These are phyloP conservation scores for Blastobotrys elegans DNA, from an alignment of 1,139 yeast species.

Conservation along the genomic window DNA sequence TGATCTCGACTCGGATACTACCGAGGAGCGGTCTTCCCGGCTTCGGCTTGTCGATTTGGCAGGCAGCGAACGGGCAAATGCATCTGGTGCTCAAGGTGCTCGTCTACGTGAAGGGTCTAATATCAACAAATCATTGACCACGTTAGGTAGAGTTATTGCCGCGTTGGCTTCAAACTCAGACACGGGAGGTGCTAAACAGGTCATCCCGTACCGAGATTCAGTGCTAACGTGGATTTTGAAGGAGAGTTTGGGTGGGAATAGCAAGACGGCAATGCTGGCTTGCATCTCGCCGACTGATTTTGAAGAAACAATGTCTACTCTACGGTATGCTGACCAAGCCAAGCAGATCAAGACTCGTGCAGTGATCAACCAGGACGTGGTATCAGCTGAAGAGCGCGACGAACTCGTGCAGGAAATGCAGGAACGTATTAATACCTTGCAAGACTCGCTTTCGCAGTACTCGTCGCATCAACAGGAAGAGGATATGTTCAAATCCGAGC, in stretches of 20 bases:
- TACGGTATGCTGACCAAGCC: slow-evolving; percentile 71
- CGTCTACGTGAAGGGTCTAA: slow-evolving; percentile 69
- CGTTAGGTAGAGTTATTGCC: slow-evolving; percentile 70
- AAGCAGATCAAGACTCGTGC: slow-evolving; percentile 65
- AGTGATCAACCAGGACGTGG: slow-evolving; percentile 42
- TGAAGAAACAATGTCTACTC: slow-evolving; percentile 69
- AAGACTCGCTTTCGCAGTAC: slow-evolving; percentile 28
- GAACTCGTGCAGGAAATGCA: slow-evolving; percentile 40
- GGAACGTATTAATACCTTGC: slow-evolving; percentile 37
- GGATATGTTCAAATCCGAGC: slow-evolving; percentile 29
- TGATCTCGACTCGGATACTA: slow-evolving; percentile 40
- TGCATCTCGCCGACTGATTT: slow-evolving; percentile 71
- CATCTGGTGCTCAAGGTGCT: slow-evolving; percentile 61
- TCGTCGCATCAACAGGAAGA: slow-evolving; percentile 24
- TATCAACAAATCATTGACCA: slow-evolving; percentile 70
- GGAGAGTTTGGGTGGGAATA: slow-evolving; percentile 69
- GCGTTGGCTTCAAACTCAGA: slow-evolving; percentile 43
- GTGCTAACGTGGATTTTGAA: slow-evolving; percentile 65
- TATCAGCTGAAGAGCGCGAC: slow-evolving; percentile 37
- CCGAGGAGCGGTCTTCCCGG: slow-evolving; percentile 57
- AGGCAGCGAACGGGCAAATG: slow-evolving; percentile 66
- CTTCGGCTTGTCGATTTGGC: slow-evolving; percentile 74
- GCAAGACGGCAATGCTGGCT: slow-evolving; percentile 71
- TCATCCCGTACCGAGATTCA: slow-evolving; percentile 71
- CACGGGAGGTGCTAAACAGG: slow-evolving; percentile 22